phyloP scores from a whole-genome alignment of 495 filamentous ascomycete genomes.

The Cairneyella variabilis region DNA sequence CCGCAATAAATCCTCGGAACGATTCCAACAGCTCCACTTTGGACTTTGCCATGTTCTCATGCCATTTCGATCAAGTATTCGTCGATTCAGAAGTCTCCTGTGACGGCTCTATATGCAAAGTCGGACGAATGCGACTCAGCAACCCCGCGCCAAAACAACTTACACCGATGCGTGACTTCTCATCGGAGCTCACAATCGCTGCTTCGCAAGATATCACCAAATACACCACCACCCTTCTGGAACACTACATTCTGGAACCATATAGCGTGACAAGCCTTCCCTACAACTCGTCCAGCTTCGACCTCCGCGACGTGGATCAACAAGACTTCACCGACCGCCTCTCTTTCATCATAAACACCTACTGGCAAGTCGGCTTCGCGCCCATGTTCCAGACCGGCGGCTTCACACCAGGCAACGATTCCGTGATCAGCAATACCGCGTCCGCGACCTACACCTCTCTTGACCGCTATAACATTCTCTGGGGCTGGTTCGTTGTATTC shows the following conservation, averaged over 20 bases:
- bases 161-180: not conserved
- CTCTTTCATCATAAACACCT: not conserved
- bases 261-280: not conserved
- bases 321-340: not conserved
- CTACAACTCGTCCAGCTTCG: not conserved
- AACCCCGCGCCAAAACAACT: not conserved
- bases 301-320: not conserved
- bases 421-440: not conserved
- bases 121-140: not conserved
- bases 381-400: not conserved
- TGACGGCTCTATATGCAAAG: not conserved
- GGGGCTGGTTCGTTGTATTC: slow-evolving; percentile 1
- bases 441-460: not conserved
- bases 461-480: no score
- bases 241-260: not conserved
- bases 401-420: not conserved
- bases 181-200: not conserved
- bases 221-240: not conserved
- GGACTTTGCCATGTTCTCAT: not conserved
- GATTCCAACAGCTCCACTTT: not conserved
- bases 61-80: not conserved
- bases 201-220: not conserved
- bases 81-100: not conserved
- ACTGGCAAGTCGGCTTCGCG: not conserved
- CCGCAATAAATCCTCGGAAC: not conserved